Base-by-base conservation (phyloP, 1,284 basidiomycete species). In the Ustilago esculenta region DNA sequence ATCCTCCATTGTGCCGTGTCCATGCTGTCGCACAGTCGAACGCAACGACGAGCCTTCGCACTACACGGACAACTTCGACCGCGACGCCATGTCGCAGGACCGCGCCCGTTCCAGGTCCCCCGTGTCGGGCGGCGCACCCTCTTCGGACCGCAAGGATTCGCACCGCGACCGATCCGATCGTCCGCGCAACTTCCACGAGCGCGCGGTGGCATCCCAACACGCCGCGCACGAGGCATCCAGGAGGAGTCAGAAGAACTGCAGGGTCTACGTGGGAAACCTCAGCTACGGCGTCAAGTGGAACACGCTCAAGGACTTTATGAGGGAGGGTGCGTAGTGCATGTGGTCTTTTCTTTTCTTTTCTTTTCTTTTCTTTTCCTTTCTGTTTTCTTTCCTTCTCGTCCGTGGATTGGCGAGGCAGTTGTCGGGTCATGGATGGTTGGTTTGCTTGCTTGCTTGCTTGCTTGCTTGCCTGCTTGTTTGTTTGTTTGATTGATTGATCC, bases 201-300 rank as follows among this genome's bases (percentile, higher is more conserved):
- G 60, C 14, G 56, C 47, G 32, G 18, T 58, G 10, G 64, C 70
- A 43, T 59, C 54, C 2, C 59, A 69, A 8, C 59, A 59, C 33
- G 66, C 66, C 30, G 66, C 71, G 10, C 36, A 48, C 34, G 82
- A 84, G 59, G 83, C 82, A 29, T 89, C 92, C 77, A 93, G 94
- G 83, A 87, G 90, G 80, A 93, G 91, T 88, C 92, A 94, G 86
- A 89, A 92, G 86, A 94, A 98, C 86, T 94, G 97, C 84, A 88
- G 95, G 72, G 92, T 98, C 78, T 98, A 98, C 82, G 92, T 98
- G 83, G 95, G 94, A 81, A 98, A 98, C 84, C 88, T 98, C 84
- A 91, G 90, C 82, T 98, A 96, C 87, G 92, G 94, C 83, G 92
- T 94, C 88, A 94, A 91, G 85, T 96, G 94, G 86, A 89, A 91